Evolutionary conservation across 306 rosid genomes (phyloP), one percentile per base, ranked within the genome.

Genomic region (Leucaena leucocephala): DNA sequence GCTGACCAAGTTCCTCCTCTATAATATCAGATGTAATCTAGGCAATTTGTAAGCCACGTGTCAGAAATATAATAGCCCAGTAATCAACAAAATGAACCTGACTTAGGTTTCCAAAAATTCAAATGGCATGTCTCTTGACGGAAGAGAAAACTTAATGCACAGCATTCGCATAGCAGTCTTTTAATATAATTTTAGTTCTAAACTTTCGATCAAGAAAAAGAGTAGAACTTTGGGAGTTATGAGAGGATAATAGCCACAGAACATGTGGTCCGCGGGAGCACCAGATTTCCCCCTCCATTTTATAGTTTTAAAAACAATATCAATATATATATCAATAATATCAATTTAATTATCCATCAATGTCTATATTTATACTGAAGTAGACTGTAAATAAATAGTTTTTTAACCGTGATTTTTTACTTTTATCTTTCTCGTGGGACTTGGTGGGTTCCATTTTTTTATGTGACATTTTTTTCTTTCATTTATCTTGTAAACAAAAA

Each of bases 1-100:
- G 99, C 77, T 82, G 96, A 42, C 98, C 97, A 79, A 95, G 80
- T 72, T 95, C 99, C 87, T 91, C 98, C 85, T 95, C 99, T 84
- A 95, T 93, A 81, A 95, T 93, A 68, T 54, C 57, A 79, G 93
- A 93, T 74, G 99, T 98, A 77, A 88, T 86, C 99, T 95, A 80
- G 71, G 44, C 67, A 76, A 81, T 75, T 80, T 83, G 62, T 71
- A 80, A 76, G 68, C 71, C 86, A 84, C 33, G n/a, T n/a, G 61
- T 78, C 64, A 82, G 44, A 76, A 59, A 63, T 40, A 40, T 44
- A 43, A 61, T 52, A 86, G 16, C 71, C 68, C 42, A 66, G 34
- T 74, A 19, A 61, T 36, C 69, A 48, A 49, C 48, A 17, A 44
- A 34, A 66, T 34, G 80, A 63, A 75, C 48, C 55, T 35, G 43